phyloP scores from a whole-genome alignment of 192 early-diverging fungal genomes.

The Podila epicladia region DNA sequence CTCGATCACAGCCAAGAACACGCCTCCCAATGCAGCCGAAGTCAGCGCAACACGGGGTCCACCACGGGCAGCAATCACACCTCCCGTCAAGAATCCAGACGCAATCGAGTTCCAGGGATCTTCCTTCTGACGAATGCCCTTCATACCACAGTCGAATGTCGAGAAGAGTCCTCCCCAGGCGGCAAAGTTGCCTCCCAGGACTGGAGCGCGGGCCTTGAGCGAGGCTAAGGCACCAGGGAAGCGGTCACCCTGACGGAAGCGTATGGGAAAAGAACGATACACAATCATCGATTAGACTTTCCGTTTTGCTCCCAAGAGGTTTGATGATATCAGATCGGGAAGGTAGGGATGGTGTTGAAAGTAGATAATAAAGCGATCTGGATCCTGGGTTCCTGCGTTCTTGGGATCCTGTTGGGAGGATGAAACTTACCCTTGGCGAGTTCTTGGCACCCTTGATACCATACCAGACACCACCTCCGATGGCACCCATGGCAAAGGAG shows the following conservation, averaged over 20 bases:
- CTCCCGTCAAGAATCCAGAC: constrained; percentile 95
- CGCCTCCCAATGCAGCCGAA: constrained; percentile 92
- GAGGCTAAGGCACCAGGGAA: constrained; percentile 86
- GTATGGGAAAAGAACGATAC: background rate
- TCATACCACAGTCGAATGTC: constrained; percentile 95
- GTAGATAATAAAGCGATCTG: too few relatives aligned
- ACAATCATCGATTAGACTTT: background rate
- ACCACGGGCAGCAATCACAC: constrained; percentile 90
- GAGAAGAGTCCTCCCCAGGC: constrained; percentile 99
- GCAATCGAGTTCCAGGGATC: constrained; percentile 99
- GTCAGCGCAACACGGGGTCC: constrained; percentile 62
- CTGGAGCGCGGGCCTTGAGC: constrained; percentile 94
- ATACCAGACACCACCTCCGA: constrained; percentile 97
- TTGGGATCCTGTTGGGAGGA: too few relatives aligned
- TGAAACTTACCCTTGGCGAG: constrained; percentile 83
- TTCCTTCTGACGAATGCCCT: constrained; percentile 95
- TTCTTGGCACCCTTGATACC: constrained; percentile 99
- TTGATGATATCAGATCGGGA: background rate
- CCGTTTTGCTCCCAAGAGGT: background rate
- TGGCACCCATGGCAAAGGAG: constrained; percentile 96
- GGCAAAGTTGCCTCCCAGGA: constrained; percentile 98
- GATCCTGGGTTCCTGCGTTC: background rate
- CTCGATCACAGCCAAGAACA: constrained; percentile 95
- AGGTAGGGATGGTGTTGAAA: too few relatives aligned
- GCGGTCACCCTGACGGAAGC: constrained; percentile 76